Percentiles rank a stretch among this genome's conserved stretches.
These are phyloP conservation scores for Chiua virens DNA, from an alignment of 768 basidiomycete species.

Conservation along the genomic window DNA sequence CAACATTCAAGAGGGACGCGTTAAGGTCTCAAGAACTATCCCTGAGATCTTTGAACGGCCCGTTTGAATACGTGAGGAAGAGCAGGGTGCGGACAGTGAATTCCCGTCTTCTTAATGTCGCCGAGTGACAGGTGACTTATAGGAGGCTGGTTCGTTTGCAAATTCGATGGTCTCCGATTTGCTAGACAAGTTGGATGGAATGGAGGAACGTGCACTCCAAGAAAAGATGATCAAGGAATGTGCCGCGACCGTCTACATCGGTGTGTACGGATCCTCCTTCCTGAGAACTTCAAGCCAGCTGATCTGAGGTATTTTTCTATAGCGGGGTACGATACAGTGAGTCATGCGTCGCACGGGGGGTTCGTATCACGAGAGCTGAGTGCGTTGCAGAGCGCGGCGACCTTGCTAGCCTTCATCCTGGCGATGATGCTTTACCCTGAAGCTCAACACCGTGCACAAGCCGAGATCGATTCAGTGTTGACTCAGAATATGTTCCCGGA, in stretches of 20 bases:
- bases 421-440: conserved; percentile 34
- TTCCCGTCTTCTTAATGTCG: not conserved
- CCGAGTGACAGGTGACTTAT: conserved; percentile 9
- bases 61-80: conserved; percentile 29
- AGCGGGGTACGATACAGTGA: conserved; percentile 31
- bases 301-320: not conserved
- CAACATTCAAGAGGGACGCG: conserved; percentile 28
- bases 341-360: not conserved
- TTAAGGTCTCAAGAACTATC: conserved; percentile 28
- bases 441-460: conserved; percentile 28
- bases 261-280: conserved; percentile 10
- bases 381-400: conserved; percentile 20
- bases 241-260: conserved; percentile 33
- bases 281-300: not conserved
- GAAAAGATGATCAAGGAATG: conserved; percentile 27
- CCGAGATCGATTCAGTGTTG: conserved; percentile 29
- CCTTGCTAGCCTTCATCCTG: conserved; percentile 24
- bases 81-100: conserved; percentile 20
- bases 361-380: not conserved
- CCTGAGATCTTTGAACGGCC: conserved; percentile 21
- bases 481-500: conserved; percentile 17
- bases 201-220: conserved; percentile 11
- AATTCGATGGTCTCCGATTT: conserved; percentile 33
- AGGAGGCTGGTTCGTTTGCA: conserved; percentile 20
- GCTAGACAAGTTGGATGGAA: conserved; percentile 16